A percentile compares a stretch with the other conserved stretches of the same genome.
Evolutionary conservation across 2,329 filamentous ascomycete genomes (phyloP).

Genomic region (Niveomyces coronatus): DNA sequence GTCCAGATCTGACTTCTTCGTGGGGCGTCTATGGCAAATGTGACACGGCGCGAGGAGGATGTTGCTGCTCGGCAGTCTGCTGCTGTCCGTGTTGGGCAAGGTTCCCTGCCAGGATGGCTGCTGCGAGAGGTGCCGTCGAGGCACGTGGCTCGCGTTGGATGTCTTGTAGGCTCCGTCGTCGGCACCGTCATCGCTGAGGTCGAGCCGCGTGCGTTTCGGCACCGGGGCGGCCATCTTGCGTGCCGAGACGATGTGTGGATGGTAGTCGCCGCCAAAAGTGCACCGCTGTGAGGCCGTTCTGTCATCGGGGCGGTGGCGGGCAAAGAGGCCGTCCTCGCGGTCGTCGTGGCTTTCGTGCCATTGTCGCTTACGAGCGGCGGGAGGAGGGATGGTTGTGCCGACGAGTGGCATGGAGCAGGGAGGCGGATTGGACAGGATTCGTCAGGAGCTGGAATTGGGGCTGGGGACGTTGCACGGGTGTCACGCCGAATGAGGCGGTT

Average conservation of each 20-base stretch:
- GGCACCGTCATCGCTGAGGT: not conserved
- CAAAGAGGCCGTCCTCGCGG: not conserved
- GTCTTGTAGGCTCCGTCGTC: not conserved
- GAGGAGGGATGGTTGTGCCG: slow-evolving; percentile 5
- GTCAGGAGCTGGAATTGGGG: not conserved
- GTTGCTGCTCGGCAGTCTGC: not conserved
- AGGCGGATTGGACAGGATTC: not conserved
- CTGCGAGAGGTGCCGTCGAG: not conserved
- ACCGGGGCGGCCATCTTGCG: slow-evolving; percentile 6
- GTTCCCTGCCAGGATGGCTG: not conserved
- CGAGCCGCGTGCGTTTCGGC: slow-evolving; percentile 3
- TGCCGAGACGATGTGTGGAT: not conserved
- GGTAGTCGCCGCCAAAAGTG: not conserved
- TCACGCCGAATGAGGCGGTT: not conserved
- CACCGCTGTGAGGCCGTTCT: not conserved
- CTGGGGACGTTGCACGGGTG: not conserved
- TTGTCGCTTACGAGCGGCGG: slow-evolving; percentile 9
- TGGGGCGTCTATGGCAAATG: slow-evolving; percentile 56
- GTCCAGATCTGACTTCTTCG: slow-evolving; percentile 54
- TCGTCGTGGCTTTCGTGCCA: slow-evolving; percentile 6
- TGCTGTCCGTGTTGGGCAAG: too few relatives aligned
- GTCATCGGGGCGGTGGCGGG: not conserved
- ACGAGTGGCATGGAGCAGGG: slow-evolving; percentile 9
- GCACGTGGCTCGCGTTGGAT: not conserved
- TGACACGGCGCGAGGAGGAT: slow-evolving; percentile 46